These are phyloP conservation scores for Globisporangium sylvaticum DNA, from an alignment of 352 stramenopile species.

Conservation along the genomic window DNA sequence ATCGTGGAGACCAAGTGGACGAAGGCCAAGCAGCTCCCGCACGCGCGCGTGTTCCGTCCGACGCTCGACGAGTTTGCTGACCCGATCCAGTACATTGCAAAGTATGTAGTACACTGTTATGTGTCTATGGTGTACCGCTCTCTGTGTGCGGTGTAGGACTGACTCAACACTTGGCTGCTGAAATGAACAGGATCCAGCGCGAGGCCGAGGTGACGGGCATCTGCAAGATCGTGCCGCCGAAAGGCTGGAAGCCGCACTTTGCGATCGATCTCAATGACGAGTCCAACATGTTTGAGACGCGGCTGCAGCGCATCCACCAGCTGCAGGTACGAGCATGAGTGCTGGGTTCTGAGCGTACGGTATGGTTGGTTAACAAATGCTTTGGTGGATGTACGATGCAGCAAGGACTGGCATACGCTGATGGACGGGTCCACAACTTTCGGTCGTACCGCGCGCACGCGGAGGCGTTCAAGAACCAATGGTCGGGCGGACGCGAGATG, in stretches of 20 bases:
- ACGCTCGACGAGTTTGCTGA: constrained; percentile 85
- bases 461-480: constrained; percentile 48
- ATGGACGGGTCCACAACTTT: constrained; percentile 39
- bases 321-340: constrained; percentile 28
- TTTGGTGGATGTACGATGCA: constrained; percentile 17
- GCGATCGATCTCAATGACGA: constrained; percentile 62
- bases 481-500: constrained; percentile 38
- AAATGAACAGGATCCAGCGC: constrained; percentile 45
- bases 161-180: neutral
- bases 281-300: constrained; percentile 84
- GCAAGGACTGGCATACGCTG: constrained; percentile 62
- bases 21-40: constrained; percentile 25
- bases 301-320: constrained; percentile 91
- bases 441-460: constrained; percentile 60
- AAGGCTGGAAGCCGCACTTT: constrained; percentile 88
- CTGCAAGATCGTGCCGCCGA: constrained; percentile 96
- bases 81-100: constrained; percentile 86
- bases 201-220: constrained; percentile 85
- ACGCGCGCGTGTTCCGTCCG: constrained; percentile 66
- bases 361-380: neutral
- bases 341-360: neutral
- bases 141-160: neutral
- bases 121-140: too few species aligned
- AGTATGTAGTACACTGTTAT: constrained; percentile 24
- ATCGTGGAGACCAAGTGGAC: constrained; percentile 49